Conservation (phyloP, 257 asterid species). For the Solanum lycopersicoides region DNA sequence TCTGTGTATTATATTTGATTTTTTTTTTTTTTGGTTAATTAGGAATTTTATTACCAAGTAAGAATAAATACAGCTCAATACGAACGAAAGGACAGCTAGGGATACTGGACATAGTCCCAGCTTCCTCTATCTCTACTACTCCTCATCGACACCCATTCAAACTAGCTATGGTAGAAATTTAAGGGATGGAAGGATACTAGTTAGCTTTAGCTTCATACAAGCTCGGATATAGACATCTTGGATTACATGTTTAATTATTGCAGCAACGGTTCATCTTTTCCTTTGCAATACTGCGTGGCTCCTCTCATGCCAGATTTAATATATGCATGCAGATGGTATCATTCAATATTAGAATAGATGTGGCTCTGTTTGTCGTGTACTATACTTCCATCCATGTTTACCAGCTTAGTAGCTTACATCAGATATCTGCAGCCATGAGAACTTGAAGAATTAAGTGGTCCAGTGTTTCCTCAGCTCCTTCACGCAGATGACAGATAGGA, state of each 20-base stretch:
- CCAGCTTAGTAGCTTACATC: neutral
- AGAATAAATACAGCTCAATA: too few relatives aligned
- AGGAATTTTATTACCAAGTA: too few relatives aligned
- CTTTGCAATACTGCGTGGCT: neutral
- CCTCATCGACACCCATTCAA: too few relatives aligned
- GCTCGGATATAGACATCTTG: neutral
- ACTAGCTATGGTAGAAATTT: too few relatives aligned
- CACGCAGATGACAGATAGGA: neutral
- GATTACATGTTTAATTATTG: neutral
- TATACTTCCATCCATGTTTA: neutral
- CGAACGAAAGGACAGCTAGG: too few relatives aligned
- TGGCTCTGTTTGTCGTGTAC: neutral
- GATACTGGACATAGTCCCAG: too few relatives aligned
- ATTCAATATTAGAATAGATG: neutral
- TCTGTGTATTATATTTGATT: neutral
- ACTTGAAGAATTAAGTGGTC: neutral
- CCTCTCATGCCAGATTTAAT: neutral
- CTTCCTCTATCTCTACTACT: too few relatives aligned
- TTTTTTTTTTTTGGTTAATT: too few relatives aligned
- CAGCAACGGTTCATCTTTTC: neutral
- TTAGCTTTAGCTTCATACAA: neutral
- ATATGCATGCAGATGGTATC: neutral
- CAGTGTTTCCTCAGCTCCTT: neutral
- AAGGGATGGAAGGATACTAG: too few relatives aligned
- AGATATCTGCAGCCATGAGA: neutral